Conservation (phyloP, 306 rosid genomes). For the Neltuma alba region DNA sequence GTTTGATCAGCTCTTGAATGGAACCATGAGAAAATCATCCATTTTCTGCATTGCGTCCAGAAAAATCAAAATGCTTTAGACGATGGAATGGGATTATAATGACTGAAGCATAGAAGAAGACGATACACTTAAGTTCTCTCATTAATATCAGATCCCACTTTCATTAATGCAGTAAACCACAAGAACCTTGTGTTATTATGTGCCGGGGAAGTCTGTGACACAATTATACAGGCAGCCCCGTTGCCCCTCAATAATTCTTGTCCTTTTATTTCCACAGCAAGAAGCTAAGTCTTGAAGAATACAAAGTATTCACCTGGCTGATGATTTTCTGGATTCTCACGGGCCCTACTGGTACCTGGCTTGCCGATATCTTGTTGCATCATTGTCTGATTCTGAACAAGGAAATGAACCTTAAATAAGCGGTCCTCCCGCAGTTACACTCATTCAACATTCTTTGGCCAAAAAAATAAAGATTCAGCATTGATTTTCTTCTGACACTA, state of each 20-base stretch:
- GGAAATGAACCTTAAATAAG: constrained; percentile 21
- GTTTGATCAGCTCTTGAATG: constrained; percentile 10
- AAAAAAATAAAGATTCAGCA: too few species aligned
- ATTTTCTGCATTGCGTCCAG: constrained; percentile 22
- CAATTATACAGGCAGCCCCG: background rate
- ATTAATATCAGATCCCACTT: constrained; percentile 8
- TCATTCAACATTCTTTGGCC: background rate
- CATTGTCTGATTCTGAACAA: constrained; percentile 56
- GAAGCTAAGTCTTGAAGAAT: background rate
- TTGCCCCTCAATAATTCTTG: background rate
- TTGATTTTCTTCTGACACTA: background rate
- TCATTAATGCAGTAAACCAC: background rate
- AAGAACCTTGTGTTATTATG: background rate
- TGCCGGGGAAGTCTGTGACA: constrained; percentile 5
- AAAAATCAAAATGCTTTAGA: background rate
- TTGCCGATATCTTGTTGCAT: constrained; percentile 52
- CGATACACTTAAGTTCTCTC: background rate
- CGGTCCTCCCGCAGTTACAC: background rate
- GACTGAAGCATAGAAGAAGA: background rate
- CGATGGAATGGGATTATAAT: background rate
- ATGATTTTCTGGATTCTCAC: constrained; percentile 52
- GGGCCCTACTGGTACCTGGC: constrained; percentile 49
- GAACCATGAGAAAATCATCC: constrained; percentile 17
- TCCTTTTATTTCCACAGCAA: background rate
- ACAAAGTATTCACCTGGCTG: constrained; percentile 60